Percentiles rank a stretch among this genome's conserved stretches.
phyloP scores from a whole-genome alignment of 345 rosid genomes.

The Leavenworthia alabamica region DNA sequence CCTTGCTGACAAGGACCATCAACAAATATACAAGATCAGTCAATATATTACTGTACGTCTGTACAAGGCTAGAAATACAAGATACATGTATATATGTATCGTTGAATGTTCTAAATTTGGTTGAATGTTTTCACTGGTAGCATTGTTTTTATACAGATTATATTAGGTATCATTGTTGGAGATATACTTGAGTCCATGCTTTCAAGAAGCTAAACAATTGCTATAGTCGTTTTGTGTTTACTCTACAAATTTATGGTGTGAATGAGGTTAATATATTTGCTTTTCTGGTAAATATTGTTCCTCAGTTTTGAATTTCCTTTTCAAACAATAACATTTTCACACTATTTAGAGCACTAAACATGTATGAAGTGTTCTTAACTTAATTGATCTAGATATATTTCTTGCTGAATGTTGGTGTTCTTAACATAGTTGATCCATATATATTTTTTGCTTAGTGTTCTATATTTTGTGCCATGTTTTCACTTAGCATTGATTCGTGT shows the following conservation, averaged over 20 bases:
- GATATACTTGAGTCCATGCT: constrained; percentile 37
- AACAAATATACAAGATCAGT: constrained; percentile 74
- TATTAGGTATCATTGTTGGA: constrained; percentile 87
- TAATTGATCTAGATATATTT: constrained; percentile 93
- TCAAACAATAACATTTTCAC: neutral
- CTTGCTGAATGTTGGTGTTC: no score
- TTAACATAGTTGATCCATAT: no score
- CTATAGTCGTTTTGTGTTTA: constrained; percentile 70
- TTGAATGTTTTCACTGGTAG: neutral
- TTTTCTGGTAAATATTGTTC: no score
- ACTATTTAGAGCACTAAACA: constrained; percentile 70
- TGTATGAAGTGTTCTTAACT: constrained; percentile 83
- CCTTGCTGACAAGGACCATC: constrained; percentile 51
- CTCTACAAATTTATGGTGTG: constrained; percentile 69
- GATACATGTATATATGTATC: constrained; percentile 57
- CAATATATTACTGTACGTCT: constrained; percentile 54
- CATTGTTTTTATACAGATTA: neutral
- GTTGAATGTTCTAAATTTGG: neutral
- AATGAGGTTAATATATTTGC: constrained; percentile 54
- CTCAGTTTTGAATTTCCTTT: neutral
- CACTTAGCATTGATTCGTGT: no score
- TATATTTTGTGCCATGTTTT: no score
- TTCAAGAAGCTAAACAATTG: constrained; percentile 26
- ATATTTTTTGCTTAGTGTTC: no score
- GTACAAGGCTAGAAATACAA: constrained; percentile 94